Conservation (phyloP, 768 basidiomycete genomes). For the Collybia sp. region DNA sequence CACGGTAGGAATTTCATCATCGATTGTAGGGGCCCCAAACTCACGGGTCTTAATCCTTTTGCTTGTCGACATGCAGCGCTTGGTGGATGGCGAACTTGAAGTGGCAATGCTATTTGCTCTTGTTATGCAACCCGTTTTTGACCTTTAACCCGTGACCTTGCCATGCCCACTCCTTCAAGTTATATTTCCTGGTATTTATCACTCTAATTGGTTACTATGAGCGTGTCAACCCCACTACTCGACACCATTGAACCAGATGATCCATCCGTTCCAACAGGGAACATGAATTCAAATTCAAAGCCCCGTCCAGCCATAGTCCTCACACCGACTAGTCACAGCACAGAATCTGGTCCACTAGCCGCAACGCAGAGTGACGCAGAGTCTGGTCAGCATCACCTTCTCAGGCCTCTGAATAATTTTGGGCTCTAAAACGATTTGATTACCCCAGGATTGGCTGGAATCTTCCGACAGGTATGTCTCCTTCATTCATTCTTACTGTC, state of each 20-base stretch:
- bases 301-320: slow-evolving; percentile 46
- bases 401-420: not conserved
- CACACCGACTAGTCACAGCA: slow-evolving; percentile 44
- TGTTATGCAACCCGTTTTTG: slow-evolving; percentile 1
- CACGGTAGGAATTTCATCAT: slow-evolving; percentile 30
- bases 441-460: slow-evolving; percentile 58
- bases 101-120: slow-evolving; percentile 8
- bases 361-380: slow-evolving; percentile 66
- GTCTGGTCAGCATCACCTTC: slow-evolving; percentile 46
- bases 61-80: no score
- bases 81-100: no score
- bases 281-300: slow-evolving; percentile 24
- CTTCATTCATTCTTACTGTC: not conserved
- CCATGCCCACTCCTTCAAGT: not conserved
- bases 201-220: slow-evolving; percentile 36
- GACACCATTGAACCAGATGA: slow-evolving; percentile 90
- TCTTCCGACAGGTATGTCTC: slow-evolving; percentile 69
- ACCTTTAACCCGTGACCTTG: not conserved
- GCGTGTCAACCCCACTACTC: slow-evolving; percentile 58
- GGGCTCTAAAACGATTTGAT: slow-evolving; percentile 2
- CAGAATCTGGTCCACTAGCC: slow-evolving; percentile 37
- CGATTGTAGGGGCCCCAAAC: slow-evolving; percentile 42
- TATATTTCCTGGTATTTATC: not conserved
- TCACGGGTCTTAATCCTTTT: not conserved
- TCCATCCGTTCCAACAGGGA: slow-evolving; percentile 31